Percentiles rank a stretch among this genome's conserved stretches.
Evolutionary conservation across 169 alveolate species (phyloP).

Genomic region (Cryptosporidium meleagridis): DNA sequence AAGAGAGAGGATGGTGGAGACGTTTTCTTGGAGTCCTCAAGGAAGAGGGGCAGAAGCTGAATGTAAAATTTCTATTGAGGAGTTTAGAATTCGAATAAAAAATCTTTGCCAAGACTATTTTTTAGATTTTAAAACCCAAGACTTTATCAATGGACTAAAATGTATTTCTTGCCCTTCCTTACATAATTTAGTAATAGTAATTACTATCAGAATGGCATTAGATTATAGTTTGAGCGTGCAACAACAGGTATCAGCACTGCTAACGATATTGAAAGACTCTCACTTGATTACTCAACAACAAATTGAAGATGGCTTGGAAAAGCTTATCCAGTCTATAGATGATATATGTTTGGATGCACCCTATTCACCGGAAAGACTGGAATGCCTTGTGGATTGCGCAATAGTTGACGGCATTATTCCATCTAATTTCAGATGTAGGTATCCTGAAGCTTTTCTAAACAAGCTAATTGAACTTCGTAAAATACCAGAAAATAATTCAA

Average conservation of each 20-base stretch:
- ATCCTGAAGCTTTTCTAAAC: constrained; percentile 51
- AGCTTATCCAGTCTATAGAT: constrained; percentile 70
- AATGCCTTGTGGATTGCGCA: constrained; percentile 70
- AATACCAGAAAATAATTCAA: background rate
- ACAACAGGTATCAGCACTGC: constrained; percentile 69
- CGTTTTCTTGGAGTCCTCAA: constrained; percentile 75
- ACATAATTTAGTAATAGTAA: constrained; percentile 63
- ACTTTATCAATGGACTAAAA: constrained; percentile 62
- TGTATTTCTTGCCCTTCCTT: constrained; percentile 48
- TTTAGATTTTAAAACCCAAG: constrained; percentile 60
- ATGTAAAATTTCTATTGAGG: constrained; percentile 39
- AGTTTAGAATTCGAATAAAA: constrained; percentile 50
- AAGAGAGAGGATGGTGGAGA: constrained; percentile 69
- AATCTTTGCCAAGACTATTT: constrained; percentile 71
- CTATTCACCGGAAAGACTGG: constrained; percentile 69
- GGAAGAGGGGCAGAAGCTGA: constrained; percentile 64
- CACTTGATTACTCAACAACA: constrained; percentile 62
- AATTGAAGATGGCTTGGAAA: constrained; percentile 73
- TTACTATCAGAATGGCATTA: constrained; percentile 69
- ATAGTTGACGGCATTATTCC: constrained; percentile 68
- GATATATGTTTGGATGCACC: constrained; percentile 73
- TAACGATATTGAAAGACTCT: constrained; percentile 64
- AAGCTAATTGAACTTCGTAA: constrained; percentile 50
- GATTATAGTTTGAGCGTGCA: constrained; percentile 59
- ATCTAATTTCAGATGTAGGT: constrained; percentile 64